Evolutionary conservation across 345 rosid genomes (phyloP).

Genomic region (Gynandropsis gynandra): DNA sequence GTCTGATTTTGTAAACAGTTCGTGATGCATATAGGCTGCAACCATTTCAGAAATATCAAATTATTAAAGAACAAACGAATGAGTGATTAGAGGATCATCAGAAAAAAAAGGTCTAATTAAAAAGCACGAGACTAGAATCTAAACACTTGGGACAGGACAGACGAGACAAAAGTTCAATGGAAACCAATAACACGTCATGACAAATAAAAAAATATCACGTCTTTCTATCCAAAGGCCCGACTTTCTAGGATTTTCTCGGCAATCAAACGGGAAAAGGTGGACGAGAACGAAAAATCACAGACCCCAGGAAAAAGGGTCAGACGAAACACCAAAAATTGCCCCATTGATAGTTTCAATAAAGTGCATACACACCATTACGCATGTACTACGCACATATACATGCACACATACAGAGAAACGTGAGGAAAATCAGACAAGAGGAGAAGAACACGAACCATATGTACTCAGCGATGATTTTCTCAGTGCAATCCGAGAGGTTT

Average conservation of each 20-base stretch:
- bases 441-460: slow-evolving; percentile 52
- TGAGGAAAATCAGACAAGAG: neutral
- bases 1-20: neutral
- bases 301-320: no score
- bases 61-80: neutral
- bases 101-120: neutral
- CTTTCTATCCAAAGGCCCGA: no score
- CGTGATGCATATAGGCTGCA: no score
- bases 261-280: neutral
- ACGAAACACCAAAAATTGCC: no score
- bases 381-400: neutral
- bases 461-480: slow-evolving; percentile 84
- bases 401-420: neutral
- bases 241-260: slow-evolving; percentile 2
- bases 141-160: no score
- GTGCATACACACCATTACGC: neutral
- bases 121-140: no score
- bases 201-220: no score
- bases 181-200: neutral
- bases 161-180: neutral
- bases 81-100: neutral
- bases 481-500: slow-evolving; percentile 61
- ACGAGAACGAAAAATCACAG: neutral
- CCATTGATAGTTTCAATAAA: no score
- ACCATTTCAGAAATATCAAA: no score